Base-by-base conservation (phyloP, 2,329 filamentous ascomycete genomes). In the Exophiala alcalophila region DNA sequence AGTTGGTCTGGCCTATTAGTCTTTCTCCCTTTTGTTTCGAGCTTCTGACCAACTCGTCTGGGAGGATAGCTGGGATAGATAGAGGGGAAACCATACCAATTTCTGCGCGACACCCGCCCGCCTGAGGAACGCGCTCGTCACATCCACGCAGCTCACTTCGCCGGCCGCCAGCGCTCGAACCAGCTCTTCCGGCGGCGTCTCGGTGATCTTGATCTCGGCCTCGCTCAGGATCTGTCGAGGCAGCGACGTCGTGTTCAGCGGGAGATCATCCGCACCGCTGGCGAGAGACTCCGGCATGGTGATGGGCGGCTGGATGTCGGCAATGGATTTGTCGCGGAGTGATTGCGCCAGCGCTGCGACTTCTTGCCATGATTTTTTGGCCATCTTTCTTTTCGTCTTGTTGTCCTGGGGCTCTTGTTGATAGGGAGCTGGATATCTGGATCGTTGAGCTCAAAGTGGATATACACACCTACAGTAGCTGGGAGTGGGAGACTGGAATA, bases 81-180 rank as follows among this genome's bases (percentile, higher is more conserved):
- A n/a, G n/a, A n/a, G n/a, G n/a, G n/a, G n/a, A n/a, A n/a, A n/a
- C n/a, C n/a, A n/a, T n/a, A 37, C 15, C 24, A 37, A 24, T 21
- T 37, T 23, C 25, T 46, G 38, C 20, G 34, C 20, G 10, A 44
- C 24, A 9, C 64, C 64, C 21, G 67, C 64, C 46, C 66, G 59
- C 59, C 77, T 78, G 59, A 73, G 76, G 54, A 76, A 83, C 0
- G 76, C 78, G 7, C 58, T 64, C 1, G 68, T 64, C 2, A 80
- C 74, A 8, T 75, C 67, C 2, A 40, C 61, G 25, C 68, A 63
- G 8, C 63, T 69, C 9, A 73, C 55, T 33, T 67, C 59, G 4
- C 69, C 69, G 4, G 61, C 62, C 4, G 70, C 65, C 21, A 80
- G 62, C 30, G 59, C 58, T 12, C 57, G 49, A 1, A 69, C 52